Conservation (phyloP, 257 asterid species). For the Solanum ossicruentum region DNA sequence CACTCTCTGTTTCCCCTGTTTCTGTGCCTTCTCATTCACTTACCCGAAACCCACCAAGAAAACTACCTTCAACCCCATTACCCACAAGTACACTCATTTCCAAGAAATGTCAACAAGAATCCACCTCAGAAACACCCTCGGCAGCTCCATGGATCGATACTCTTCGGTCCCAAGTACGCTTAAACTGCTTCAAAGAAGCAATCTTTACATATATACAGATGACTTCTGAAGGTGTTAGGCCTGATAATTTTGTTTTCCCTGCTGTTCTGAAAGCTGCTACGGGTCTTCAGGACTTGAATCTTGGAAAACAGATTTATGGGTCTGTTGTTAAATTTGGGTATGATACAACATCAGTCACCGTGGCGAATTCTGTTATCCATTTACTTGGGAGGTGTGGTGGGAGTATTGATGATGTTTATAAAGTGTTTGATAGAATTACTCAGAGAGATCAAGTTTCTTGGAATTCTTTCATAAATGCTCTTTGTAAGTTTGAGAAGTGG, state of each 20-base stretch:
- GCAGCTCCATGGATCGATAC: constrained; percentile 45
- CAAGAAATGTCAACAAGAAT: constrained; percentile 8
- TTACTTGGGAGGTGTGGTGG: constrained; percentile 49
- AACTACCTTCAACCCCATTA: background rate
- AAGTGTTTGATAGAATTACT: constrained; percentile 66
- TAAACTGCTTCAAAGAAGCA: constrained; percentile 47
- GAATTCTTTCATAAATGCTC: constrained; percentile 66
- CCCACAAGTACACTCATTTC: background rate
- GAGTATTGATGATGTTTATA: constrained; percentile 27
- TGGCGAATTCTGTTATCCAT: constrained; percentile 59
- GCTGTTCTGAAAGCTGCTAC: constrained; percentile 68
- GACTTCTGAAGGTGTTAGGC: constrained; percentile 43
- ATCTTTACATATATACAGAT: constrained; percentile 47
- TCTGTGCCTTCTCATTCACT: constrained; percentile 5
- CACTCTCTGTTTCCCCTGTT: constrained; percentile 7
- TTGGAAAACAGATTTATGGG: constrained; percentile 64
- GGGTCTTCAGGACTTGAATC: constrained; percentile 41
- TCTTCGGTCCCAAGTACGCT: constrained; percentile 49
- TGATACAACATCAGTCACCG: constrained; percentile 40
- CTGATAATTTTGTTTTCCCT: constrained; percentile 72
- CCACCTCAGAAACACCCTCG: constrained; percentile 22
- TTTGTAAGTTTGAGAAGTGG: constrained; percentile 67
- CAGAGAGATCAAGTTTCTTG: constrained; percentile 75
- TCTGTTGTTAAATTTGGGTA: constrained; percentile 47
- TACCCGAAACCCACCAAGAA: background rate